These are phyloP conservation scores for Aquilaria yunnanensis DNA, from an alignment of 345 rosid genomes.

Conservation along the genomic window DNA sequence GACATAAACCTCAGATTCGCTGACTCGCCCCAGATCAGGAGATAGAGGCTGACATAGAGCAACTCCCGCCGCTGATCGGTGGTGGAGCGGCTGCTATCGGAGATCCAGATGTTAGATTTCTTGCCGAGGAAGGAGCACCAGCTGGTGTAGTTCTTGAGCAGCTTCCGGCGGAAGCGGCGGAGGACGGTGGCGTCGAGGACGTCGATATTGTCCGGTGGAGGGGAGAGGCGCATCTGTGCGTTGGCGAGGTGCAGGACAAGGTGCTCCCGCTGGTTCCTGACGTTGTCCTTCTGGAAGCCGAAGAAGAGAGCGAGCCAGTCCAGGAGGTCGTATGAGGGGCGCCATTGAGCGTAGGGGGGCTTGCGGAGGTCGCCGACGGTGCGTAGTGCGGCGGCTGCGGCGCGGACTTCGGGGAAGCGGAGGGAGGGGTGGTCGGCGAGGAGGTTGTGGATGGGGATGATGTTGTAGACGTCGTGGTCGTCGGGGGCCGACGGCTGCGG, in stretches of 20 bases:
- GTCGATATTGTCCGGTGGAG: constrained; percentile 88
- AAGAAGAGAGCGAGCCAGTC: constrained; percentile 91
- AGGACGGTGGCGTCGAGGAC: constrained; percentile 66
- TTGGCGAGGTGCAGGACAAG: constrained; percentile 89
- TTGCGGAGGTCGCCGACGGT: constrained; percentile 76
- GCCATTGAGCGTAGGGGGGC: constrained; percentile 75
- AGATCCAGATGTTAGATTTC: constrained; percentile 88
- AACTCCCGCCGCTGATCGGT: constrained; percentile 68
- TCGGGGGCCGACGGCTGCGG: constrained; percentile 24
- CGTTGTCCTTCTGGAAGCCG: constrained; percentile 78
- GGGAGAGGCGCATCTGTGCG: constrained; percentile 94
- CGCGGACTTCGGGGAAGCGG: constrained; percentile 87
- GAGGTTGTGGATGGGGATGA: constrained; percentile 88
- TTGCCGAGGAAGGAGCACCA: constrained; percentile 88
- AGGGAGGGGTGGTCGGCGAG: constrained; percentile 95
- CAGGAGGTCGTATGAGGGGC: constrained; percentile 65
- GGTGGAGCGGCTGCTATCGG: constrained; percentile 44
- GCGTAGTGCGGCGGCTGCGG: constrained; percentile 81
- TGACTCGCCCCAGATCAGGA: constrained; percentile 88
- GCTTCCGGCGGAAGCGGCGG: constrained; percentile 61
- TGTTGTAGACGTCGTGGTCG: constrained; percentile 56
- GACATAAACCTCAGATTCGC: constrained; percentile 87
- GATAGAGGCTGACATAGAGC: constrained; percentile 60
- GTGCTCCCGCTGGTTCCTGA: constrained; percentile 91
- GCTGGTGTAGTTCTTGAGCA: constrained; percentile 63